Base-by-base conservation (phyloP, 1,284 basidiomycete genomes). In the Entoloma clypeatum region DNA sequence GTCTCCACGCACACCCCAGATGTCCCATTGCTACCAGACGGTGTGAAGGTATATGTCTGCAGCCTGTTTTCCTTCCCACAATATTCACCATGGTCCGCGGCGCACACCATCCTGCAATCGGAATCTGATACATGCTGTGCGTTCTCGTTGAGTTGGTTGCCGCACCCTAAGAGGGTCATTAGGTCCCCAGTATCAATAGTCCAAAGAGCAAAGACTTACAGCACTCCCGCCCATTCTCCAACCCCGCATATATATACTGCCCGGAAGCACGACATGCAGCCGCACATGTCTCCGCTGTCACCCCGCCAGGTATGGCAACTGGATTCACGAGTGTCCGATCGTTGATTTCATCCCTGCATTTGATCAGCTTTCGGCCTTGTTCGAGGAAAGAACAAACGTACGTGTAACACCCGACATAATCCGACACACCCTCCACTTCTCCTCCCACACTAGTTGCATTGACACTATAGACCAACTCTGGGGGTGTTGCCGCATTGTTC, bases 201-300 rank as follows among this genome's bases (percentile, higher is more conserved):
- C 32, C 16, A 13, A 34, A 17, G 19, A 21, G 27, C 8, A 22
- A 14, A 4, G 25, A 55, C 65, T 17, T 47, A 68, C 67, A 70
- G 45, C 68, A 70, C 50, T 70, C 68, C 28, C 57, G 63, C 4
- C 64, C 64, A 40, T 61, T 58, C 50, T 70, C 68, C 22, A 68
- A 44, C 25, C 67, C 68, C 0, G 66, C 64, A 19, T 54, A 53
- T 5, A 49, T 36, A 46, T 59, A 66, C 16, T 50, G 51, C 18
- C 58, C 59, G 9, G 63, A 55, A 19, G 64, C 56, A 44, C 61
- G 57, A 43, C 68, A 70, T 7, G 63, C 63, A 23, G 63, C 61
- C 4, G 60, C 61, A 48, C 67, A 70, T 0, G 63, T 63, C 43
- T 63, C 61, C 21, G 65, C 59, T 16, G 62, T 68, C 11, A 65